A percentile compares a stretch with the other conserved stretches of the same genome.
Conservation (phyloP, 345 rosid genomes). For the Arabidopsis arenosa region DNA sequence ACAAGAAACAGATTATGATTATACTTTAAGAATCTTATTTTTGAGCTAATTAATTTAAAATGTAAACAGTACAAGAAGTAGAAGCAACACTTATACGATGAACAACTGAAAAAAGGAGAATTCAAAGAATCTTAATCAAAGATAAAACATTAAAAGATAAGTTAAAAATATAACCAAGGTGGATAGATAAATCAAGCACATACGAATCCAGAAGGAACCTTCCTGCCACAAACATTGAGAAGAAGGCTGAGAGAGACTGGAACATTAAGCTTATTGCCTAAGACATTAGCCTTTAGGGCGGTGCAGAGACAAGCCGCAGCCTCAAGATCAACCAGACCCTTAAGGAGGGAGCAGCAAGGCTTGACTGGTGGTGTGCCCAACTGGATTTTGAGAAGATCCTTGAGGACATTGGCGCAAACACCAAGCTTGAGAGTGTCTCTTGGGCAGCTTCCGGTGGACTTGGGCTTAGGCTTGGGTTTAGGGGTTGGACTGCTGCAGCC, state of each 20-base stretch:
- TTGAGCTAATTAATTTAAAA: neutral
- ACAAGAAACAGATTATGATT: neutral
- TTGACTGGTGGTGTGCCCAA: conserved; percentile 51
- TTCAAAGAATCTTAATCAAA: neutral
- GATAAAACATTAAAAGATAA: neutral
- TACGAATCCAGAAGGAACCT: conserved; percentile 46
- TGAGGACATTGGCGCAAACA: conserved; percentile 55
- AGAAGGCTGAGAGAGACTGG: conserved; percentile 63
- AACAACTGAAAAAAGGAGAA: neutral
- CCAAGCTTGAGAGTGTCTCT: conserved; percentile 60
- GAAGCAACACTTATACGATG: neutral
- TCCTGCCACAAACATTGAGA: conserved; percentile 60
- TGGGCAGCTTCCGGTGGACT: conserved; percentile 46
- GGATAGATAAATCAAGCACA: conserved; percentile 17
- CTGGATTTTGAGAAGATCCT: conserved; percentile 45
- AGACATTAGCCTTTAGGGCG: conserved; percentile 58
- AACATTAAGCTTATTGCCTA: conserved; percentile 57
- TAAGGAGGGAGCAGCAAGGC: conserved; percentile 60
- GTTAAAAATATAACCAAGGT: neutral
- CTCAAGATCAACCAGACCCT: conserved; percentile 59
- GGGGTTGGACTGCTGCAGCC: conserved; percentile 21
- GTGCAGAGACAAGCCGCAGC: conserved; percentile 77
- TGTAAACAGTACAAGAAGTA: neutral
- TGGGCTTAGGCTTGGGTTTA: conserved; percentile 33
- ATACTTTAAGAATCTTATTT: neutral